Percentiles rank a stretch among this genome's conserved stretches.
Conservation (phyloP, 2,329 filamentous ascomycete species). For the Ilyonectria sp. region DNA sequence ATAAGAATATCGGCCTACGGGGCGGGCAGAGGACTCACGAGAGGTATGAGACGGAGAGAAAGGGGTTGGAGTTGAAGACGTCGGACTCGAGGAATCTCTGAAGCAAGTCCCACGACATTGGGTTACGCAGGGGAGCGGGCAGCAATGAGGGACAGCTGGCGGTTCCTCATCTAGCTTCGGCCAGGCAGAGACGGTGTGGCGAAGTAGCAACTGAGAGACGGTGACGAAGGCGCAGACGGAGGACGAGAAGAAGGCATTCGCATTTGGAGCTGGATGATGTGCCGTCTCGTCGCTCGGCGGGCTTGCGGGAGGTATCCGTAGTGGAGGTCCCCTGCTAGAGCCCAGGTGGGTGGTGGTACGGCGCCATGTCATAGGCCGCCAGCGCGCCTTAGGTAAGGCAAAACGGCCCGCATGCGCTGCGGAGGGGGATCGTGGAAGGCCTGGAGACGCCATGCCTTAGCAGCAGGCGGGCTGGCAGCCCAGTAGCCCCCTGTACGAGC, state of each 20-base stretch:
- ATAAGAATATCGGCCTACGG: neutral
- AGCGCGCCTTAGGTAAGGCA: conserved; percentile 27
- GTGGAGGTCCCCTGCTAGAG: conserved; percentile 24
- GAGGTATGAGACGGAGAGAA: conserved; percentile 89
- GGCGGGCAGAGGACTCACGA: conserved; percentile 72
- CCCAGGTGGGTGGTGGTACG: conserved; percentile 19
- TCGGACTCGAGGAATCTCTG: conserved; percentile 94
- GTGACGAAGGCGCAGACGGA: conserved; percentile 7
- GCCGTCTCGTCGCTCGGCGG: conserved; percentile 22
- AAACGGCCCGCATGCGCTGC: conserved; percentile 12
- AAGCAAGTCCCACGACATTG: conserved; percentile 88
- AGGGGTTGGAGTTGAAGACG: conserved; percentile 93
- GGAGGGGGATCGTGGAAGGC: conserved; percentile 9
- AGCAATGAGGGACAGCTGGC: conserved; percentile 49
- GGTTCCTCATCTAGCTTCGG: conserved; percentile 57
- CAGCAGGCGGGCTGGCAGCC: conserved; percentile 1
- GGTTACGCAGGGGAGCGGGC: conserved; percentile 54
- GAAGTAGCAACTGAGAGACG: conserved; percentile 20
- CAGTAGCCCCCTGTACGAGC: neutral
- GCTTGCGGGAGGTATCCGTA: conserved; percentile 30
- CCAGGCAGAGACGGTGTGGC: conserved; percentile 35
- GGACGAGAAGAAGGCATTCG: conserved; percentile 19
- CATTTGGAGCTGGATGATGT: conserved; percentile 26
- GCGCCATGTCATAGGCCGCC: conserved; percentile 26
- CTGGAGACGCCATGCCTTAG: neutral